Conservation (phyloP, 1,284 basidiomycete species). For the Paramarasmius palmivorus region DNA sequence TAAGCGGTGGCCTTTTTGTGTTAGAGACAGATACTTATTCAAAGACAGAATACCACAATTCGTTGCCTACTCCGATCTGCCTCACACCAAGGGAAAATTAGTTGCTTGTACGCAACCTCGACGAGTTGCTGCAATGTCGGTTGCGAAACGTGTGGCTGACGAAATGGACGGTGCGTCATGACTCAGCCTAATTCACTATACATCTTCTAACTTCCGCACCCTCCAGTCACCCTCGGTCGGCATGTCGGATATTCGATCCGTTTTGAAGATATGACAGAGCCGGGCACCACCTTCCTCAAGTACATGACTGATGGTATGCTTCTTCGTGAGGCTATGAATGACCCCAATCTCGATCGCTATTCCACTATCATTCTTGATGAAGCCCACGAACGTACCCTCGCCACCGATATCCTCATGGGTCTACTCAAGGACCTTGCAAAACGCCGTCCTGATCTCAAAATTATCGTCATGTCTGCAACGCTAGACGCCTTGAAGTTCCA, state of each 20-base stretch:
- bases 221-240: slow-evolving; percentile 82
- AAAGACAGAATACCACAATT: slow-evolving; percentile 86
- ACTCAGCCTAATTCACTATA: background rate
- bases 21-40: slow-evolving; percentile 25
- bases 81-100: slow-evolving; percentile 85
- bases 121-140: slow-evolving; percentile 97
- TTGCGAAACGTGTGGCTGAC: slow-evolving; percentile 97
- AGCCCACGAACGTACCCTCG: slow-evolving; percentile 97
- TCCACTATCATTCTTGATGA: slow-evolving; percentile 98
- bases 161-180: slow-evolving; percentile 87
- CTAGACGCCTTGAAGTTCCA: slow-evolving; percentile 97
- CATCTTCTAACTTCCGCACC: background rate
- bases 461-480: slow-evolving; percentile 98
- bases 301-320: slow-evolving; percentile 99
- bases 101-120: slow-evolving; percentile 98
- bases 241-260: slow-evolving; percentile 98
- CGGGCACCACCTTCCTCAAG: slow-evolving; percentile 89
- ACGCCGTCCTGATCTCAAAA: slow-evolving; percentile 87
- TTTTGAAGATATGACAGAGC: slow-evolving; percentile 97
- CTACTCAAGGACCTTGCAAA: slow-evolving; percentile 78
- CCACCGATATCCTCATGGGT: slow-evolving; percentile 99
- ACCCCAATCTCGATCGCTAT: slow-evolving; percentile 86
- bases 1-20: slow-evolving; percentile 37
- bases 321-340: slow-evolving; percentile 96
- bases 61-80: slow-evolving; percentile 90